Base-by-base conservation (phyloP, 495 filamentous ascomycete genomes). In the Aspergillus funiculosus region DNA sequence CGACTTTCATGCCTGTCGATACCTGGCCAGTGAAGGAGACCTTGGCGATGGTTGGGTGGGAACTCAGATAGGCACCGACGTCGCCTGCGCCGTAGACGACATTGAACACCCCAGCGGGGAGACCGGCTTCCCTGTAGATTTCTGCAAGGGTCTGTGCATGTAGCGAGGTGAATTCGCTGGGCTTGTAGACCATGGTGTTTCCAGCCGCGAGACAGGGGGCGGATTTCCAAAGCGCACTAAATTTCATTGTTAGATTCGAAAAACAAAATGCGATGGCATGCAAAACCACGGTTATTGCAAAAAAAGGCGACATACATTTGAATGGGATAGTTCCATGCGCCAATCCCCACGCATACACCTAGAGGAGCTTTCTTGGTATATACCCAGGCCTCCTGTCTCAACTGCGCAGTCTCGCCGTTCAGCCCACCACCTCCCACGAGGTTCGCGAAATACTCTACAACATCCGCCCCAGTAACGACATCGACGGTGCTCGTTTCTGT, bases 161-260 rank as follows among this genome's bases (percentile, higher is more conserved):
- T 13, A 90, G 67, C 2, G 86, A 82, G 18, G 86, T 89, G 60
- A 79, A 80, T 71, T 92, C 87, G 55, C 81, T 86, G 20, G 87
- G 81, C 52, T 92, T 92, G 66, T 89, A 89, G 39, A 92, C 75
- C 83, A 92, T 88, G 50, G 81, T 85, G 56, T 92, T 92, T 19
- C 87, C 87, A 3, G 87, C 87, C 7, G 85, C 84, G 11, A 92
- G 73, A 46, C 85, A 89, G 4, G 86, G 83, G 10, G 84, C 86
- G 3, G 82, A 85, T 61, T 92, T 92, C 86, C 86, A 90, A 0
- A 90, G 74, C 10, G 86, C 86, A 60, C 75, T 78, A 40, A 1
- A n/a, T 6, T 21, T 28, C 18, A 20, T 18, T 24, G 15, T 25
- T 17, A n/a, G n/a, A n/a, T n/a, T n/a, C n/a, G n/a, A n/a, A n/a